Evolutionary conservation across 495 filamentous ascomycete genomes (phyloP).

Genomic region (Acidiella bohemica): DNA sequence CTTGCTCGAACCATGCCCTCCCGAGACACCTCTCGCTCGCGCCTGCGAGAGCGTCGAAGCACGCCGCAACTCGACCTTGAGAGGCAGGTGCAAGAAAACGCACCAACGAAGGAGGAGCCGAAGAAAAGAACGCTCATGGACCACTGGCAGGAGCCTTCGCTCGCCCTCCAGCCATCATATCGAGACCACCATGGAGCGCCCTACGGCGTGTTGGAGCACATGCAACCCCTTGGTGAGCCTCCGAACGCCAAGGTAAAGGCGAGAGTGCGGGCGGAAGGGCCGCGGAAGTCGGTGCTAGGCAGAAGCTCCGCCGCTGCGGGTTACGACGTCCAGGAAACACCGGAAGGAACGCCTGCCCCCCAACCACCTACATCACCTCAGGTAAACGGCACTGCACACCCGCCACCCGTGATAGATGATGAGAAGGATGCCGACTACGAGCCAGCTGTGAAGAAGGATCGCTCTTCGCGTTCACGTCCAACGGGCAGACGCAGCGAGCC

Average conservation of each 20-base stretch:
- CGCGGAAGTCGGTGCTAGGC: constrained; percentile 15
- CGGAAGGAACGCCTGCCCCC: constrained; percentile 18
- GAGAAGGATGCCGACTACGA: constrained; percentile 28
- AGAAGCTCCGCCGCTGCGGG: constrained; percentile 7
- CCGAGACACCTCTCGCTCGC: constrained; percentile 4
- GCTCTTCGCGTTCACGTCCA: neutral
- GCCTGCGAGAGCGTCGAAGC: constrained; percentile 3
- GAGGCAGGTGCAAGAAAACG: neutral
- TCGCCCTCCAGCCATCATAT: constrained; percentile 53
- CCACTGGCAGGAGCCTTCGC: constrained; percentile 58
- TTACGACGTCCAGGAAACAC: constrained; percentile 17
- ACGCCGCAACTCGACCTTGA: neutral
- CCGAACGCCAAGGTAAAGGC: constrained; percentile 40
- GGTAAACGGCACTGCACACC: neutral
- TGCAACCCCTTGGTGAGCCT: constrained; percentile 53
- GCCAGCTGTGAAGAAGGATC: constrained; percentile 17
- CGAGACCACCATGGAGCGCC: constrained; percentile 47
- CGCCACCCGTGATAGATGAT: constrained; percentile 20
- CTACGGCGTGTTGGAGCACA: constrained; percentile 52
- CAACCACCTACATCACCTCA: neutral
- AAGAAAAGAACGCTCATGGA: constrained; percentile 14
- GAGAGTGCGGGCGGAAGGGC: constrained; percentile 25
- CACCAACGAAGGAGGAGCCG: constrained; percentile 28
- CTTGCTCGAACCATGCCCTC: constrained; percentile 10
- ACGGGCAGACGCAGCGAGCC: constrained; percentile 6